These are phyloP conservation scores for sunflower (Helianthus annuus) DNA, from an alignment of 129 eudicot genomes.

Conservation along the genomic window HanXRQr2.0-SUNRISE NC_035446.2:87180779-87181278, in stretches of 20 bases:
- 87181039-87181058: slow-evolving; percentile 36
- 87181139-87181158: slow-evolving; percentile 19
- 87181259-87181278: neutral
- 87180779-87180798: slow-evolving; percentile 7
- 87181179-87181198: slow-evolving; percentile 19
- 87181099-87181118: slow-evolving; percentile 13
- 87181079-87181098: slow-evolving; percentile 21
- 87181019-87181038: slow-evolving; percentile 20
- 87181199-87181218: slow-evolving; percentile 8
- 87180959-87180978: slow-evolving; percentile 44
- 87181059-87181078: slow-evolving; percentile 28
- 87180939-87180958: slow-evolving; percentile 57
- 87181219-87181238: slow-evolving; percentile 10
- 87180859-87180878: slow-evolving; percentile 44
- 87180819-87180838: slow-evolving; percentile 13
- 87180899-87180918: slow-evolving; percentile 37
- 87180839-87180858: slow-evolving; percentile 14
- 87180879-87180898: slow-evolving; percentile 41
- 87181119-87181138: neutral
- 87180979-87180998: slow-evolving; percentile 27
- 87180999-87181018: neutral
- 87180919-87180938: slow-evolving; percentile 38
- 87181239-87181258: slow-evolving; percentile 27
- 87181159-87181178: slow-evolving; percentile 26
- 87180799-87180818: slow-evolving; percentile 11